These are phyloP conservation scores for Hygrocybe punicea DNA, from an alignment of 768 basidiomycete species.

Conservation along the genomic window DNA sequence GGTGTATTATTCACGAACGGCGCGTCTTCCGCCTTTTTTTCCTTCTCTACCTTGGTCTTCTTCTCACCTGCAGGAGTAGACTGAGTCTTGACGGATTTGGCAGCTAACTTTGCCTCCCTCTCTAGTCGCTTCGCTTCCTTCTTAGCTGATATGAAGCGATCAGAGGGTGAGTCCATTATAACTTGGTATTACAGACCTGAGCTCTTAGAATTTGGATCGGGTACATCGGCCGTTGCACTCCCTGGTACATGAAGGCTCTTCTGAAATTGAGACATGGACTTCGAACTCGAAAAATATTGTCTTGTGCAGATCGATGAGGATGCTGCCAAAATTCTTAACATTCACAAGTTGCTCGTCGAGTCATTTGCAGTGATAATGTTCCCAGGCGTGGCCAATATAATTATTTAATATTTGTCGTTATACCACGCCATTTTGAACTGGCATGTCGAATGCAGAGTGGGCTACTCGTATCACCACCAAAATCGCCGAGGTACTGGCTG, in stretches of 20 bases:
- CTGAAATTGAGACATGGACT: too few relatives aligned
- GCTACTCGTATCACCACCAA: too few relatives aligned
- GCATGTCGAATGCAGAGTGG: too few relatives aligned
- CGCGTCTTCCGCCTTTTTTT: slow-evolving; percentile 64
- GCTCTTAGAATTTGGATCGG: slow-evolving; percentile 2
- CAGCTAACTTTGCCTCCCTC: slow-evolving; percentile 74
- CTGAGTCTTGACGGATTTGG: slow-evolving; percentile 54
- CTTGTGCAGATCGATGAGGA: too few relatives aligned
- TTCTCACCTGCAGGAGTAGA: slow-evolving; percentile 51
- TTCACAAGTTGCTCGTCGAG: too few relatives aligned
- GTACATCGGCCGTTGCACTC: neutral
- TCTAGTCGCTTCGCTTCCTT: slow-evolving; percentile 81
- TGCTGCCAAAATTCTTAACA: too few relatives aligned
- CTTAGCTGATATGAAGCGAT: slow-evolving; percentile 50
- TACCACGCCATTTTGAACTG: too few relatives aligned
- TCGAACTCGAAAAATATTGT: too few relatives aligned
- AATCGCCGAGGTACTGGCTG: neutral
- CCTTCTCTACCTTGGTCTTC: slow-evolving; percentile 72
- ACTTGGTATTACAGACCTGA: slow-evolving; percentile 2
- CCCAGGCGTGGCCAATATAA: too few relatives aligned
- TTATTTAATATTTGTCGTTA: too few relatives aligned
- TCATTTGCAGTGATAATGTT: too few relatives aligned
- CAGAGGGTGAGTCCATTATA: neutral
- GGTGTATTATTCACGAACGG: slow-evolving; percentile 89
- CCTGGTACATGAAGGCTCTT: too few relatives aligned